Evolutionary conservation across 306 rosid species (phyloP).

Genomic region (Prosopis cineraria): DNA sequence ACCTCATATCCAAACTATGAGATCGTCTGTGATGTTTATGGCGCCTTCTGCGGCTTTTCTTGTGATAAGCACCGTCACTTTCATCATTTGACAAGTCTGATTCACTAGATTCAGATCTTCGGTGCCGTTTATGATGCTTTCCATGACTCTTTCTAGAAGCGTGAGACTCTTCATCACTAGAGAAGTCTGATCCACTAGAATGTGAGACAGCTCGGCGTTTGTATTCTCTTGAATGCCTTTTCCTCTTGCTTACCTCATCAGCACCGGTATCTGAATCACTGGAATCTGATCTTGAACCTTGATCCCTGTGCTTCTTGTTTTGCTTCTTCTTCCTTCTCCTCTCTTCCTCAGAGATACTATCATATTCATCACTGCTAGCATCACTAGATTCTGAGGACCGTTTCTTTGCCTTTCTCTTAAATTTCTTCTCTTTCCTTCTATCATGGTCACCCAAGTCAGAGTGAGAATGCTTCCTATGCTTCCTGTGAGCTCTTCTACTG

Average conservation of each 20-base stretch:
- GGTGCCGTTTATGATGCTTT: slow-evolving; percentile 55
- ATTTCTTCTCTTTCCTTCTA: slow-evolving; percentile 62
- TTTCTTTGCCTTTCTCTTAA: slow-evolving; percentile 58
- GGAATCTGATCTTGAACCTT: slow-evolving; percentile 51
- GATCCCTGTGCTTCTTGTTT: slow-evolving; percentile 51
- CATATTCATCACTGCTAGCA: slow-evolving; percentile 54
- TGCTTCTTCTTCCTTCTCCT: slow-evolving; percentile 66
- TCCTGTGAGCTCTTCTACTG: slow-evolving; percentile 63
- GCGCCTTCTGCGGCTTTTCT: slow-evolving; percentile 48
- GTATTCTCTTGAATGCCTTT: slow-evolving; percentile 38
- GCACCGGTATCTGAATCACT: slow-evolving; percentile 53
- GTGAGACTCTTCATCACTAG: slow-evolving; percentile 39
- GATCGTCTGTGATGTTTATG: slow-evolving; percentile 54
- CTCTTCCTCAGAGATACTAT: slow-evolving; percentile 53
- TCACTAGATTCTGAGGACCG: slow-evolving; percentile 49
- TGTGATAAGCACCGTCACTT: slow-evolving; percentile 41
- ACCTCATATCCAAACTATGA: slow-evolving; percentile 43
- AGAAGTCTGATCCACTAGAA: slow-evolving; percentile 42
- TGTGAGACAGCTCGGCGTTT: slow-evolving; percentile 35
- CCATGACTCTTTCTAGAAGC: slow-evolving; percentile 46
- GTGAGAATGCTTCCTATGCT: slow-evolving; percentile 66
- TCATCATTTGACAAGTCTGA: slow-evolving; percentile 47
- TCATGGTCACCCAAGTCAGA: slow-evolving; percentile 58
- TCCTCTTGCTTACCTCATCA: slow-evolving; percentile 50
- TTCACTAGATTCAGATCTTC: slow-evolving; percentile 39